phyloP scores from a whole-genome alignment of 192 early-diverging fungal genomes.

The Podila epigama region DNA sequence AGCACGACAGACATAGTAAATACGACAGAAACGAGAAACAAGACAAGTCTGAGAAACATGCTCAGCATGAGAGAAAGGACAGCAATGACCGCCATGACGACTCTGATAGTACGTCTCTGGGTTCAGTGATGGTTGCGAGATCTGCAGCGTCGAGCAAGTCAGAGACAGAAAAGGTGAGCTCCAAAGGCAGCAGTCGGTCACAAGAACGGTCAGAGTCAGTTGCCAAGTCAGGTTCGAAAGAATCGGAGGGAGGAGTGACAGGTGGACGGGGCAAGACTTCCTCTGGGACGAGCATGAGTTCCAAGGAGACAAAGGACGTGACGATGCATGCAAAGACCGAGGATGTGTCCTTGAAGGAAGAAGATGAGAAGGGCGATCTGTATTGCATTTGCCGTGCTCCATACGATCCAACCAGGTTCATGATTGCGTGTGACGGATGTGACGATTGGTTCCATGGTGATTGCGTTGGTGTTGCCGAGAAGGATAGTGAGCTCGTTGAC shows the following conservation, averaged over 20 bases:
- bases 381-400: slow-evolving; percentile 71
- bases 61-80: background rate
- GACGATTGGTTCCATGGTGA: slow-evolving; percentile 81
- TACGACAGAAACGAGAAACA: background rate
- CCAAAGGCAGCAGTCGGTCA: background rate
- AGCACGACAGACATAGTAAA: background rate
- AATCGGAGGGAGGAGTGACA: background rate
- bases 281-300: too few relatives aligned
- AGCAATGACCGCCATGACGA: background rate
- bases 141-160: background rate
- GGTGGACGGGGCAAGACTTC: background rate
- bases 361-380: slow-evolving; percentile 17
- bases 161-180: background rate
- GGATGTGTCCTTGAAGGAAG: background rate
- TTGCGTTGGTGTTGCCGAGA: slow-evolving; percentile 69
- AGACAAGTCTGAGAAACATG: background rate
- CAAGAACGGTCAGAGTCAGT: background rate
- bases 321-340: background rate
- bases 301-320: background rate
- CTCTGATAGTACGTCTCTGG: background rate
- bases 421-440: slow-evolving; percentile 82
- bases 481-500: slow-evolving; percentile 64
- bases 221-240: background rate
- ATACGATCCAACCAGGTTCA: slow-evolving; percentile 63
- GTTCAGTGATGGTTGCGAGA: background rate